Evolutionary conservation across 2,329 filamentous ascomycete genomes (phyloP).

Genomic region (Pyricularia pennisetigena): DNA sequence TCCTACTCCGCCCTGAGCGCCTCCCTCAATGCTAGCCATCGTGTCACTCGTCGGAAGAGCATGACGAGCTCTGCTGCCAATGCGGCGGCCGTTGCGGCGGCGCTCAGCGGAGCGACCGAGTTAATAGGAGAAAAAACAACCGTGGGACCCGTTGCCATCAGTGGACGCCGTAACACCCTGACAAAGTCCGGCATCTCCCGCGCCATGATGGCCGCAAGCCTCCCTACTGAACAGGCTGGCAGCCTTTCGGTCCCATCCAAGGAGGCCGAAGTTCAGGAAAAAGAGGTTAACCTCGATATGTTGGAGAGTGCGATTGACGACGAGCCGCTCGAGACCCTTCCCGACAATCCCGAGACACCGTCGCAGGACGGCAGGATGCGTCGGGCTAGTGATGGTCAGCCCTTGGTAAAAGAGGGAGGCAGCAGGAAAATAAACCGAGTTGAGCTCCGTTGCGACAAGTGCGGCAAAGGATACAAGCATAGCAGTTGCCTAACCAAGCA

Average conservation of each 20-base stretch:
- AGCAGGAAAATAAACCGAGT: conserved; percentile 62
- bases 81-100: conserved; percentile 65
- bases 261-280: conserved; percentile 19
- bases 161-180: conserved; percentile 55
- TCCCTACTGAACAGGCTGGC: conserved; percentile 58
- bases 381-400: conserved; percentile 78
- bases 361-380: conserved; percentile 40
- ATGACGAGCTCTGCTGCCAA: conserved; percentile 68
- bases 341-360: conserved; percentile 33
- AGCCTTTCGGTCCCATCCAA: conserved; percentile 32
- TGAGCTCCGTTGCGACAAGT: conserved; percentile 93
- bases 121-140: conserved; percentile 38
- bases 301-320: conserved; percentile 61
- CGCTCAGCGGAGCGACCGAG: conserved; percentile 50
- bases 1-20: conserved; percentile 72
- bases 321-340: conserved; percentile 49
- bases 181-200: conserved; percentile 52
- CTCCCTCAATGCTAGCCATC: conserved; percentile 70
- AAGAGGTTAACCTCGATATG: conserved; percentile 36
- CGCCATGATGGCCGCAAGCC: conserved; percentile 42
- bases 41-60: conserved; percentile 88
- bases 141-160: conserved; percentile 47
- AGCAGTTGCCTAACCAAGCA: conserved; percentile 99
- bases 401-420: conserved; percentile 63
- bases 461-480: conserved; percentile 99